These are phyloP conservation scores for Thymus quinquecostatus DNA, from an alignment of 257 asterid genomes.

Conservation along the genomic window DNA sequence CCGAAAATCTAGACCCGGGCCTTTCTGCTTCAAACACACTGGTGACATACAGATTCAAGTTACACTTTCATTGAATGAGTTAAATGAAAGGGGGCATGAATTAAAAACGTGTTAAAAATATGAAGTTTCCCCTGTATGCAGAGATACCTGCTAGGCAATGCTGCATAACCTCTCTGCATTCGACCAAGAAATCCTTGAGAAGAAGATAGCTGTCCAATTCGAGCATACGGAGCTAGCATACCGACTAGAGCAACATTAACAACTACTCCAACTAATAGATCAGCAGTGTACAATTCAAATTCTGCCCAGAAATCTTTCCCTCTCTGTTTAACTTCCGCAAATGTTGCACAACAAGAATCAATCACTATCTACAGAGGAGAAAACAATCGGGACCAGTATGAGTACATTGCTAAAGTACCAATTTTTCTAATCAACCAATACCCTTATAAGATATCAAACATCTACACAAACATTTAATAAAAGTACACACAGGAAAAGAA, in stretches of 20 bases:
- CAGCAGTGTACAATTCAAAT: conserved; percentile 89
- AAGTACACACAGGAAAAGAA: conserved; percentile 16
- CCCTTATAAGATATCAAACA: neutral
- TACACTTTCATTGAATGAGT: conserved; percentile 3
- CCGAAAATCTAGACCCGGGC: conserved; percentile 78
- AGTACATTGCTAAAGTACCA: neutral
- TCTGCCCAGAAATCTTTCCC: conserved; percentile 99
- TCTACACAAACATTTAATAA: neutral
- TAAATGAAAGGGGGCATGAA: neutral
- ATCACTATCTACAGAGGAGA: conserved; percentile 68
- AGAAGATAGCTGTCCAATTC: conserved; percentile 68
- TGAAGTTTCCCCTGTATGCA: conserved; percentile 9
- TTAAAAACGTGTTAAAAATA: neutral
- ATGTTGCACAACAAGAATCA: conserved; percentile 95
- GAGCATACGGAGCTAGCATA: conserved; percentile 94
- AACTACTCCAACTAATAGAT: conserved; percentile 90
- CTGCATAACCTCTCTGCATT: conserved; percentile 71
- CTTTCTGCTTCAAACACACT: conserved; percentile 97
- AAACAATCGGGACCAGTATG: neutral
- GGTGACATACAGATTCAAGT: conserved; percentile 34
- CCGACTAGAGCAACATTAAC: conserved; percentile 98
- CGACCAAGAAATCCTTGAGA: conserved; percentile 74
- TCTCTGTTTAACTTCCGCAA: conserved; percentile 95
- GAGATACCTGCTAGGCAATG: conserved; percentile 96
- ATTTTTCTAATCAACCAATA: conserved; percentile 1